Conservation (phyloP, 768 basidiomycete species). For the Leccinum rimulosum region DNA sequence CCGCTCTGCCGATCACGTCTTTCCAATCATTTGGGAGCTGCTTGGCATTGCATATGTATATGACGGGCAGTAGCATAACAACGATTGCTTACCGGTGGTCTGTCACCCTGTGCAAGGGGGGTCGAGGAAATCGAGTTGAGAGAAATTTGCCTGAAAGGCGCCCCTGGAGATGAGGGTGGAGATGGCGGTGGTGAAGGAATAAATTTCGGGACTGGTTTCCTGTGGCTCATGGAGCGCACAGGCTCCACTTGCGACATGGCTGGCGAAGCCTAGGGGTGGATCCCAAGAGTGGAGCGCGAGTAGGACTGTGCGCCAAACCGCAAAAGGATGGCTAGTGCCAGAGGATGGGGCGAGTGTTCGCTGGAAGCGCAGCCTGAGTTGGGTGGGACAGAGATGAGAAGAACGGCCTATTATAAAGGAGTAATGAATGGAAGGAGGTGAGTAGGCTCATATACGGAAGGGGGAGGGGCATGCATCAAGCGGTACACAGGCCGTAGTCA, state of each 20-base stretch:
- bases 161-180: constrained; percentile 34
- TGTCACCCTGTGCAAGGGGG: constrained; percentile 22
- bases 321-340: constrained; percentile 3
- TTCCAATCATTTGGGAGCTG: constrained; percentile 38
- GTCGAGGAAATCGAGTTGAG: constrained; percentile 25
- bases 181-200: constrained; percentile 60
- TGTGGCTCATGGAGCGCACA: constrained; percentile 51
- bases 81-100: constrained; percentile 30
- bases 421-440: constrained; percentile 26
- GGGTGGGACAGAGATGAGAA: constrained; percentile 28
- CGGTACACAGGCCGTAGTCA: constrained; percentile 32
- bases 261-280: constrained; percentile 3
- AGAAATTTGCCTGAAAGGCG: constrained; percentile 33
- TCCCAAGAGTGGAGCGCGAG: constrained; percentile 6
- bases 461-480: constrained; percentile 27
- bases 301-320: constrained; percentile 12
- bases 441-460: constrained; percentile 32
- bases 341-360: constrained; percentile 15
- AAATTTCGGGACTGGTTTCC: constrained; percentile 69
- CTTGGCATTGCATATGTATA: constrained; percentile 8
- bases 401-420: constrained; percentile 26
- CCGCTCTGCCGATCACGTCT: constrained; percentile 32
- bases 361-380: constrained; percentile 21
- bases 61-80: neutral
- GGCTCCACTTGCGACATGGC: constrained; percentile 31